Percentiles rank a stretch among this genome's conserved stretches.
phyloP scores from a whole-genome alignment of 306 rosid species.

The Astragalus glycyphyllos region DNA sequence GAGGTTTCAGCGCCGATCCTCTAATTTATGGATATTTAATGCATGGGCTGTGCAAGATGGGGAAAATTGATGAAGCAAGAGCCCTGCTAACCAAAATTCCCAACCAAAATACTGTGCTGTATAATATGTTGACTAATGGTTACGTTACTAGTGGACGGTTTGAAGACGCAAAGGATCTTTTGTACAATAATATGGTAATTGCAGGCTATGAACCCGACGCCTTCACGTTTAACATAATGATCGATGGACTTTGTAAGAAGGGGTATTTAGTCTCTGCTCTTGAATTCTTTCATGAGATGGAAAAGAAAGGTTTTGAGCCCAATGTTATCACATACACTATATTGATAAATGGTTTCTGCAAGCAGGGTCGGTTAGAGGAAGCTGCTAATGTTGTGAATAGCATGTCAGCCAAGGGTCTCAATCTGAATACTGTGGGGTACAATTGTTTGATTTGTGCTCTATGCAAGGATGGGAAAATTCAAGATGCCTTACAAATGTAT shows the following conservation, averaged over 20 bases:
- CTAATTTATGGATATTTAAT: conserved; percentile 78
- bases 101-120: conserved; percentile 61
- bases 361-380: conserved; percentile 67
- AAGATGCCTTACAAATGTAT: conserved; percentile 65
- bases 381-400: conserved; percentile 63
- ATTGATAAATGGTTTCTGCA: conserved; percentile 78
- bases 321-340: conserved; percentile 81
- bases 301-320: conserved; percentile 67
- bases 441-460: conserved; percentile 74
- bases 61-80: conserved; percentile 83
- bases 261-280: conserved; percentile 71
- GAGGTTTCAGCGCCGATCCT: conserved; percentile 70
- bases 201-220: conserved; percentile 73
- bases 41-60: conserved; percentile 71
- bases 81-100: conserved; percentile 65
- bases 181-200: conserved; percentile 57
- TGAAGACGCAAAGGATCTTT: conserved; percentile 72
- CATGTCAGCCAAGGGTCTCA: conserved; percentile 73
- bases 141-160: conserved; percentile 69
- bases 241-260: conserved; percentile 79
- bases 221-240: conserved; percentile 78
- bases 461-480: conserved; percentile 65
- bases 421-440: conserved; percentile 76
- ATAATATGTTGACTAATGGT: conserved; percentile 81
- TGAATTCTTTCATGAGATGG: conserved; percentile 70